phyloP scores from a whole-genome alignment of 225 moss, liverwort and hornwort genomes.

The Marchantia paleacea region DNA sequence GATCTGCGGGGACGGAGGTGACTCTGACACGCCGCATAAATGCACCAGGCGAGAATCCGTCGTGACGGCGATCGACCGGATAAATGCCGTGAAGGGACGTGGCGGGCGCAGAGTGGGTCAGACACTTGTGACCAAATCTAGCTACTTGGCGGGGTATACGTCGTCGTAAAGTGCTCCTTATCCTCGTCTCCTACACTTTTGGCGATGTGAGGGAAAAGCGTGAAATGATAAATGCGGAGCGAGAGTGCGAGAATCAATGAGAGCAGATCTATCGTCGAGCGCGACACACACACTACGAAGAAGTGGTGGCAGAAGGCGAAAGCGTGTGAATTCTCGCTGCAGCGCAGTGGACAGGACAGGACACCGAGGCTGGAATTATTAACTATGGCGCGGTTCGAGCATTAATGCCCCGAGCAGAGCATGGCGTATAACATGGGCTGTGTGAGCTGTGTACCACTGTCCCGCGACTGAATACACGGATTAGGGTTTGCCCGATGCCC shows the following conservation, averaged over 20 bases:
- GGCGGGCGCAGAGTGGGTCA: neutral
- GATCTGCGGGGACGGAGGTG: neutral
- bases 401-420: conserved; percentile 14
- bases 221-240: neutral
- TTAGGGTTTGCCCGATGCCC: neutral
- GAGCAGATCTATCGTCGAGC: neutral
- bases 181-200: neutral
- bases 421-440: conserved; percentile 9
- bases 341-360: conserved; percentile 4
- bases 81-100: neutral
- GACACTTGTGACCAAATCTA: neutral
- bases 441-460: conserved; percentile 17
- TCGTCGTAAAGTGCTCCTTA: conserved; percentile 3
- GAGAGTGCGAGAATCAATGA: neutral
- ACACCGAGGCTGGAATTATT: neutral
- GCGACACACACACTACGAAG: neutral
- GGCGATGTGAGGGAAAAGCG: neutral
- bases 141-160: conserved; percentile 1
- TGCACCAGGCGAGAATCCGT: neutral
- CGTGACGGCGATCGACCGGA: conserved; percentile 5
- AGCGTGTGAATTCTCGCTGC: conserved; percentile 11
- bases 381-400: conserved; percentile 5
- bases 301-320: conserved; percentile 1
- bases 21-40: neutral
- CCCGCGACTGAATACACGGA: conserved; percentile 2